phyloP scores from a whole-genome alignment of 139 green algal species.

The Picochlorum sp. region DNA sequence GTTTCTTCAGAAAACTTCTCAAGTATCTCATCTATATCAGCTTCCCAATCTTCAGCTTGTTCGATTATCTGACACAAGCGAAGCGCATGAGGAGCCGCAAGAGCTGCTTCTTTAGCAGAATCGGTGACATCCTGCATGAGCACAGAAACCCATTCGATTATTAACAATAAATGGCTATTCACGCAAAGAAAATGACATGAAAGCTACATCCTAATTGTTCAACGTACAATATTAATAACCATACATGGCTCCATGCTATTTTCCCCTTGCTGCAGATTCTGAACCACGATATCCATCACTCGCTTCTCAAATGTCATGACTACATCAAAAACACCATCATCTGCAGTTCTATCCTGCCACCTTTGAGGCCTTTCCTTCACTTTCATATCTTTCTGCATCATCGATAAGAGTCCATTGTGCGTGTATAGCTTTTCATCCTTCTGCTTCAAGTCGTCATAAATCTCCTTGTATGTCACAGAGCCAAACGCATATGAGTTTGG shows the following conservation, averaged over 20 bases:
- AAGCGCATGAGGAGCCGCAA: conserved; percentile 2
- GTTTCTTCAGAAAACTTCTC: background rate
- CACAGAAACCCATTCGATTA: too few relatives aligned
- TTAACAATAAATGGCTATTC: too few relatives aligned
- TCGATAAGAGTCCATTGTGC: background rate
- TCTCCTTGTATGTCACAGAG: background rate
- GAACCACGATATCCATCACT: conserved; percentile 3
- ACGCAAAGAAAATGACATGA: too few relatives aligned
- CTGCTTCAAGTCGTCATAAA: background rate
- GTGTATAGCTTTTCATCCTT: background rate
- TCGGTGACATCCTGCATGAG: conserved; percentile 4
- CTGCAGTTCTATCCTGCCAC: conserved; percentile 2
- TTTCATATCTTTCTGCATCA: background rate
- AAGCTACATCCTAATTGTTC: too few relatives aligned
- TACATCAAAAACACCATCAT: background rate
- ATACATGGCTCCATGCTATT: background rate
- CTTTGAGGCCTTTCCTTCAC: background rate
- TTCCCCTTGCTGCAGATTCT: background rate
- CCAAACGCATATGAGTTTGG: conserved; percentile 8
- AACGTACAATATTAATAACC: conserved; percentile 9
- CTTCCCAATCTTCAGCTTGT: conserved; percentile 4
- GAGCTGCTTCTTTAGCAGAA: background rate
- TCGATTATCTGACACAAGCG: background rate
- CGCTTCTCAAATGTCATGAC: background rate
- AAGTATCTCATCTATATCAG: background rate